Base-by-base conservation (phyloP, 805 yeast species). In the Limtongia smithiae region DNA sequence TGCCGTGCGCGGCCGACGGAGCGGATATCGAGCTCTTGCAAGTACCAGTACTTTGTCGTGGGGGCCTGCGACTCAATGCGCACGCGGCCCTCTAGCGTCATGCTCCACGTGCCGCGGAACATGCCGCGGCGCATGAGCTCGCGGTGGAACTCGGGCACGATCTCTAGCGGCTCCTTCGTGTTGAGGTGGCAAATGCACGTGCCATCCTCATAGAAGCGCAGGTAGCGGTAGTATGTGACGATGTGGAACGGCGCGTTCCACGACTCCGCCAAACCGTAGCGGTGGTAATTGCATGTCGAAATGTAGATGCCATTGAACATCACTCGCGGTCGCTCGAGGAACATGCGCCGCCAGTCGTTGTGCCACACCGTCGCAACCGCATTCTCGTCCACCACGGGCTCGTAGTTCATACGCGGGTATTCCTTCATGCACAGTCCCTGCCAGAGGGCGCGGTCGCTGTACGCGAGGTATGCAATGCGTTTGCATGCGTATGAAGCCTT, bases 171-270 rank as follows among this genome's bases (percentile, higher is more conserved):
- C 60, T 85, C 91, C 46, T 79, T 73, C 2, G 83, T 76, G 0
- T 94, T 78, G 24, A 87, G 73, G 25, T 85, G 73, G 62, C 84
- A 79, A 37, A 85, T 68, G 51, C 87, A 83, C 1, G 76, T 70
- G 0, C 97, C 97, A 61, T 85, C 84, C 0, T 82, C 82, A 63
- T 75, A 85, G 62, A 91, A 89, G 54, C 97, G 72, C 31, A 83
- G 67, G 65, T 89, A 93, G 55, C 98, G 71, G 64, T 87, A 91
- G 63, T 91, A 91, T 0, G 96, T 86, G 35, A 91, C 85, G 64
- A 88, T 80, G 58, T 86, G 80, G 18, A 85, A 78, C 1, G 96
- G 96, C 52, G 80, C 79, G 37, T 75, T 67, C 83, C 93, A 80
- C 27, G 73, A 71, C 7, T 80, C 76, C 44, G 81, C 75, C 2